Conservation (phyloP, 2,329 filamentous ascomycete species). For the Zasmidium cellare region DNA sequence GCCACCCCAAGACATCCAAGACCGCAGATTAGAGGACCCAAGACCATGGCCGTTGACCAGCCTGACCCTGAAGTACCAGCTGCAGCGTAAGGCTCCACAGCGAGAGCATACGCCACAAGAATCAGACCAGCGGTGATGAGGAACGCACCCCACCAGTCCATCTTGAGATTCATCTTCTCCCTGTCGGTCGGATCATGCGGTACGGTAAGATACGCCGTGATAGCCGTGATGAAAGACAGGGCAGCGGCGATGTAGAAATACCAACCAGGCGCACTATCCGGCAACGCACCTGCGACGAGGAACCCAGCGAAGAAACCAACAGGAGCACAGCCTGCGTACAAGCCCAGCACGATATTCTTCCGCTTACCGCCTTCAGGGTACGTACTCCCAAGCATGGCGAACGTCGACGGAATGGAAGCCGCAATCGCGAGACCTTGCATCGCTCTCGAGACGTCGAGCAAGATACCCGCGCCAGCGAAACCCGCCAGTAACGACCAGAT, state of each 20-base stretch:
- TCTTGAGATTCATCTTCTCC: constrained; percentile 32
- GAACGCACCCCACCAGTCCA: constrained; percentile 38
- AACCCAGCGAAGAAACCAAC: constrained; percentile 39
- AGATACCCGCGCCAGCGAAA: constrained; percentile 25
- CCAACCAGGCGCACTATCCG: constrained; percentile 28
- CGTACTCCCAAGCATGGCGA: constrained; percentile 35
- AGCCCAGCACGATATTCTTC: constrained; percentile 35
- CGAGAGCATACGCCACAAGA: constrained; percentile 35
- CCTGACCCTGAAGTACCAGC: constrained; percentile 15
- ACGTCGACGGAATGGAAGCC: constrained; percentile 36
- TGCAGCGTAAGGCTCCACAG: constrained; percentile 33
- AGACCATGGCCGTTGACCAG: constrained; percentile 30
- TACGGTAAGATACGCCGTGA: constrained; percentile 35
- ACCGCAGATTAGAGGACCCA: constrained; percentile 32
- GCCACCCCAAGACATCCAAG: constrained; percentile 28
- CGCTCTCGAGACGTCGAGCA: constrained; percentile 35
- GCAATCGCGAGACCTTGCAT: constrained; percentile 40
- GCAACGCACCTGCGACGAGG: constrained; percentile 33
- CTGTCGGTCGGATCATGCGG: constrained; percentile 35
- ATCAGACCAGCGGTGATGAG: constrained; percentile 37
- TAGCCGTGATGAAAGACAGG: constrained; percentile 27
- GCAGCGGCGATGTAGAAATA: constrained; percentile 37
- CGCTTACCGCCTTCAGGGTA: constrained; percentile 33
- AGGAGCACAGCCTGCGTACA: constrained; percentile 39
- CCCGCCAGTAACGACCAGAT: constrained; percentile 38